phyloP scores from a whole-genome alignment of 2,329 filamentous ascomycete genomes.

The Cercospora citrullina region DNA sequence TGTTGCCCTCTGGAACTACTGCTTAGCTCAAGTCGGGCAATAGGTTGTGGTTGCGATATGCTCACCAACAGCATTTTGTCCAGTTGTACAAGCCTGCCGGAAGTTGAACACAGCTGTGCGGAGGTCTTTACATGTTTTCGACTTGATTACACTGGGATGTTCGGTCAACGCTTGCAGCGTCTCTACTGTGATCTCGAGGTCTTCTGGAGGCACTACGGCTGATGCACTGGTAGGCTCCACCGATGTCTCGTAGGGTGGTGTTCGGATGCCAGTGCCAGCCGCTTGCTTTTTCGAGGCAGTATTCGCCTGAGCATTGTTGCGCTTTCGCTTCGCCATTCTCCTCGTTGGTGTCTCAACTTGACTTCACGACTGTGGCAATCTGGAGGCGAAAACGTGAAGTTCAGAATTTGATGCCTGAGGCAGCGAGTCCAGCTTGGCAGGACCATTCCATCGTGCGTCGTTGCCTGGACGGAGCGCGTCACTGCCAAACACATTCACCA shows the following conservation, averaged over 20 bases:
- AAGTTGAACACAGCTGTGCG: slow-evolving; percentile 69
- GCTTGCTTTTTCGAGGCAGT: slow-evolving; percentile 1
- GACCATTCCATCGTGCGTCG: neutral
- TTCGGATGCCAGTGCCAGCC: slow-evolving; percentile 5
- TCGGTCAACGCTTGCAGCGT: slow-evolving; percentile 60
- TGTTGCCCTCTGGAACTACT: slow-evolving; percentile 53
- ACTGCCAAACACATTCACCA: neutral
- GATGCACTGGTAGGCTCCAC: slow-evolving; percentile 5
- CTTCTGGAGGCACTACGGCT: slow-evolving; percentile 46
- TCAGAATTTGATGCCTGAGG: neutral
- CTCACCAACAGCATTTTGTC: slow-evolving; percentile 53
- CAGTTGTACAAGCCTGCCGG: slow-evolving; percentile 66
- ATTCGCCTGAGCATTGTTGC: slow-evolving; percentile 8
- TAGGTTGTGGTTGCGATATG: neutral
- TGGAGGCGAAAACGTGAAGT: neutral
- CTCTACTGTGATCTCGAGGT: slow-evolving; percentile 67
- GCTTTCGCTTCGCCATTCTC: slow-evolving; percentile 20
- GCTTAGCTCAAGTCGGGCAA: neutral
- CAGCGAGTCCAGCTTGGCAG: neutral
- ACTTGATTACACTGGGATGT: slow-evolving; percentile 65
- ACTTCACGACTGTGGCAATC: neutral
- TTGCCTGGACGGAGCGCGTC: neutral
- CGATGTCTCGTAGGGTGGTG: slow-evolving; percentile 10
- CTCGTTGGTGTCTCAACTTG: neutral
- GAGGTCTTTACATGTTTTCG: slow-evolving; percentile 66